A percentile compares a stretch with the other conserved stretches of the same genome.
These are phyloP conservation scores for Sphaceloma murrayae DNA, from an alignment of 2,329 filamentous ascomycete species.

Conservation along the genomic window DNA sequence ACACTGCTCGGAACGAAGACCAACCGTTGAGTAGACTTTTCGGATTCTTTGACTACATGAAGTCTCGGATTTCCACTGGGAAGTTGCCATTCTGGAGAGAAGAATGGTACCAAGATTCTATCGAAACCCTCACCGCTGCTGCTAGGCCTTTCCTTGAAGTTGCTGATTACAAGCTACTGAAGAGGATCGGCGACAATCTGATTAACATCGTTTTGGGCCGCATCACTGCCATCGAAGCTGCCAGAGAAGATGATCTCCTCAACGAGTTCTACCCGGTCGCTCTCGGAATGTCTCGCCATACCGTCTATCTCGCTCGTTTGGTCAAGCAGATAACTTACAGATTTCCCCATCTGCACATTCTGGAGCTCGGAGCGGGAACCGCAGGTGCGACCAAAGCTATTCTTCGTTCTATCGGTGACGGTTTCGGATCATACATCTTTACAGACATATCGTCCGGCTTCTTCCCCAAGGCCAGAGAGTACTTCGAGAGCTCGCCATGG, in stretches of 20 bases:
- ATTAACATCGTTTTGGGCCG: slow-evolving; percentile 29
- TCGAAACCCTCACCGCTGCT: background rate
- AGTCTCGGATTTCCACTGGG: background rate
- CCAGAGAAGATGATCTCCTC: slow-evolving; percentile 31
- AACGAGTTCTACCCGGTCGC: slow-evolving; percentile 27
- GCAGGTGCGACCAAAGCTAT: slow-evolving; percentile 34
- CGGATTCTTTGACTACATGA: background rate
- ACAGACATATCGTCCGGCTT: slow-evolving; percentile 38
- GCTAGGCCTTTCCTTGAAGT: background rate
- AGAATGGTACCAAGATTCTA: background rate
- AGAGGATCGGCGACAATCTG: slow-evolving; percentile 29
- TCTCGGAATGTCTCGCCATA: slow-evolving; percentile 7
- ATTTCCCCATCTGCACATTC: slow-evolving; percentile 36
- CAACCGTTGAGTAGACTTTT: background rate
- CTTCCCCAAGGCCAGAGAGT: slow-evolving; percentile 31
- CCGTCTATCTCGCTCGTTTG: slow-evolving; percentile 1
- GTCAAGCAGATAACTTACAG: slow-evolving; percentile 32
- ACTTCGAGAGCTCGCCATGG: slow-evolving; percentile 23
- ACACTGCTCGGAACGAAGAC: background rate
- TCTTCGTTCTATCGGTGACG: slow-evolving; percentile 26
- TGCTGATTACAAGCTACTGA: background rate
- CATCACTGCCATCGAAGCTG: slow-evolving; percentile 31
- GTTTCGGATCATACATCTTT: slow-evolving; percentile 36
- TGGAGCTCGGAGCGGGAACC: slow-evolving; percentile 40
- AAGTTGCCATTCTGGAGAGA: background rate